Base-by-base conservation (phyloP, 129 eudicot species). In the Calendula officinalis region DNA sequence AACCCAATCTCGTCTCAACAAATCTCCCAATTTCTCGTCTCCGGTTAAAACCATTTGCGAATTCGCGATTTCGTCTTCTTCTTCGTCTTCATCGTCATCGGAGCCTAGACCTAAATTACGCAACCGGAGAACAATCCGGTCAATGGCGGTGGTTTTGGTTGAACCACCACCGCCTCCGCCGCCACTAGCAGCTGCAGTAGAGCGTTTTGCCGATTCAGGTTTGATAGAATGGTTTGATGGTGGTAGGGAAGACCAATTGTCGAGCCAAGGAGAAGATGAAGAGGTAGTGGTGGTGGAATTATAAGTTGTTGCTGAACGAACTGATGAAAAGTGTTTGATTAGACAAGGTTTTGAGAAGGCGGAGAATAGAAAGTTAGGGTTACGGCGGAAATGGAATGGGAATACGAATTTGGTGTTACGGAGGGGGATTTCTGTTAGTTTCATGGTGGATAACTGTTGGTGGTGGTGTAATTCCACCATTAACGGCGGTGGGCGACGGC, bases 1-100 rank as follows among this genome's bases (percentile, higher is more conserved):
- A 56, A 89, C 80, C 94, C 98, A 91, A 62, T 91, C 98, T 63
- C 96, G 80, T 69, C 72, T 77, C 78, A 91, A 75, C 84, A 91
- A 87, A 77, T 91, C 96, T 65, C 94, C 96, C 47, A 91, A 71
- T 38, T 77, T 87, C 70, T 87, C 96, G 5, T 85, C 88, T 4
- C 79, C 83, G 9, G 61, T 73, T 14, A 66, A 39, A 66, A 27
- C 63, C 56, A 57, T 62, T 50, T 72, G 55, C 22, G 56, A 73
- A 78, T 36, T 56, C 70, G 3, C 0, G 3, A 34, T 77, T 6
- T 70, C 79, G 5, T 45, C 83, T 4, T 81, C 87, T 5, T 75
- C 82, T 2, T 74, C 84, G 6, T 84, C 95, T 6, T 89, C 87
- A 16, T 85, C 89, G 9, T 85, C 84, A 36, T 89, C 97, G 5